Conservation (phyloP, 768 basidiomycete species). For the Leccinellum rugosiceps region DNA sequence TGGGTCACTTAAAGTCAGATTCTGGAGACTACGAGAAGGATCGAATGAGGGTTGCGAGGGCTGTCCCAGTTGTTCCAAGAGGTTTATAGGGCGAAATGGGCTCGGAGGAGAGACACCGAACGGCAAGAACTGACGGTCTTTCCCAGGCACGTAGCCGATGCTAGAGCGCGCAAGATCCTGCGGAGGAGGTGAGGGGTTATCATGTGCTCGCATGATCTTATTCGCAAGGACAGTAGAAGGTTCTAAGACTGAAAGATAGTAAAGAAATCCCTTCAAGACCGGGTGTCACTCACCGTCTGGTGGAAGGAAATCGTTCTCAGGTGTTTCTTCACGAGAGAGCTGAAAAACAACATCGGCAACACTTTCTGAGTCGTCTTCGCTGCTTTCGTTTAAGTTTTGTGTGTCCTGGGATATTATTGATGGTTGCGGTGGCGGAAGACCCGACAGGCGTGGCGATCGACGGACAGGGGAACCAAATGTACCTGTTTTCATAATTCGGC, state of each 20-base stretch:
- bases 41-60: conserved; percentile 6
- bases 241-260: conserved; percentile 38
- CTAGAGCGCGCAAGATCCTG: conserved; percentile 17
- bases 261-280: conserved; percentile 3
- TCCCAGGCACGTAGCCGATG: conserved; percentile 14
- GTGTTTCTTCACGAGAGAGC: conserved; percentile 43
- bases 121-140: conserved; percentile 16
- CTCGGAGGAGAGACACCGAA: conserved; percentile 25
- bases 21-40: neutral
- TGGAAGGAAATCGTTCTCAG: conserved; percentile 41
- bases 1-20: conserved; percentile 1
- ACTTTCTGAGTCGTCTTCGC: conserved; percentile 33
- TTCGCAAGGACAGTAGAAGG: conserved; percentile 66
- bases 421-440: conserved; percentile 30
- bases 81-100: conserved; percentile 32
- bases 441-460: conserved; percentile 51
- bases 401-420: conserved; percentile 15
- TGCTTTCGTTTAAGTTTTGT: conserved; percentile 21
- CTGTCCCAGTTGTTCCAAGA: conserved; percentile 27
- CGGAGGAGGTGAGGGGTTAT: conserved; percentile 74
- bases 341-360: conserved; percentile 21
- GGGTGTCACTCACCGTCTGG: conserved; percentile 41
- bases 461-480: conserved; percentile 36
- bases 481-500: conserved; percentile 27
- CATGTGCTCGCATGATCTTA: conserved; percentile 63